Evolutionary conservation across 116 monocot species (phyloP).

Genomic region (Dioscorea cayenensis): DNA sequence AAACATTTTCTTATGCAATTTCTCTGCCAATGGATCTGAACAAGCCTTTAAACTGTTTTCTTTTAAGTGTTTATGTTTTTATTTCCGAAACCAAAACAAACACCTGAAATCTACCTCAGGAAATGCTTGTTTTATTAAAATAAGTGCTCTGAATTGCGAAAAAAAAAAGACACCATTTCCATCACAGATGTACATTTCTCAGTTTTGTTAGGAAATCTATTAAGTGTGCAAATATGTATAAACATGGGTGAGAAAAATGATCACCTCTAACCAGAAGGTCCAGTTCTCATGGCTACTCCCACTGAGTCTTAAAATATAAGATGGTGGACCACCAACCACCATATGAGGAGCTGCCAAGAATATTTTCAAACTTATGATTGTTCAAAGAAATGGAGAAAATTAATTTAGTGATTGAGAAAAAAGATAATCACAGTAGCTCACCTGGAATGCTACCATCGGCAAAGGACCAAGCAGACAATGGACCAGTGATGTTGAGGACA

Average conservation of each 20-base stretch:
- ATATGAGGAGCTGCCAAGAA: constrained; percentile 50
- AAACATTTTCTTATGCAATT: background rate
- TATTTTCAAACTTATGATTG: no score
- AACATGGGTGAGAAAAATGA: background rate
- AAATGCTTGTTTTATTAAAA: no score
- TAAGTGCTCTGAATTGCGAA: no score
- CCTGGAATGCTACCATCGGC: constrained; percentile 74
- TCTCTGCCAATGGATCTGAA: background rate
- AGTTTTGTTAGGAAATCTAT: background rate
- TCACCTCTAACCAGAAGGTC: constrained; percentile 96
- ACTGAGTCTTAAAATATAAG: constrained; percentile 81
- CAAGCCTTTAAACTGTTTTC: no score
- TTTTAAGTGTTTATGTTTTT: no score
- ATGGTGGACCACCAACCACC: constrained; percentile 72
- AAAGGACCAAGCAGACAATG: constrained; percentile 92
- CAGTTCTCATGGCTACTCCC: constrained; percentile 71
- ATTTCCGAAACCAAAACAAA: no score
- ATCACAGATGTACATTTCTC: background rate
- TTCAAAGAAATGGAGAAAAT: no score
- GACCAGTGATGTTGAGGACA: constrained; percentile 92
- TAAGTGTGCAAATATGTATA: background rate
- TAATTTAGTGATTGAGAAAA: background rate
- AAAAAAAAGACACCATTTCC: background rate
- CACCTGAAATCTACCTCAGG: no score
- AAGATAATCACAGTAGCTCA: constrained; percentile 8